Evolutionary conservation across 495 filamentous ascomycete genomes (phyloP).

Genomic region (Cenococcum geophilum): DNA sequence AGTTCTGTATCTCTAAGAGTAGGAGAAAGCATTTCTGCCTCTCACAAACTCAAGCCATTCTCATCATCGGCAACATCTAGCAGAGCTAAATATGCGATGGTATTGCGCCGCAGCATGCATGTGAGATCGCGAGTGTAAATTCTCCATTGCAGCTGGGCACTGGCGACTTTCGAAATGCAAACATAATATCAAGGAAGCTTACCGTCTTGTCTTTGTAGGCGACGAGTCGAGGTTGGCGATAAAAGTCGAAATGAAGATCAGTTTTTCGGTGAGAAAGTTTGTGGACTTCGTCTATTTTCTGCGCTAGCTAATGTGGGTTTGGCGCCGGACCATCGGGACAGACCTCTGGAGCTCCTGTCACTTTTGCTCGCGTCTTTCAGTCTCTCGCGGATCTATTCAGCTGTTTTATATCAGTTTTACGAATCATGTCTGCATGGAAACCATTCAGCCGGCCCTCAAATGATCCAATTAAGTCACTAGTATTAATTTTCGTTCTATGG

Average conservation of each 20-base stretch:
- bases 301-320: neutral
- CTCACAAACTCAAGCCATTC: constrained; percentile 72
- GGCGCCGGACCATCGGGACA: neutral
- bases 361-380: neutral
- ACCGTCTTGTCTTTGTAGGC: constrained; percentile 5
- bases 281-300: neutral
- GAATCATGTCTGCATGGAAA: neutral
- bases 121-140: neutral
- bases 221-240: constrained; percentile 4
- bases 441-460: constrained; percentile 1
- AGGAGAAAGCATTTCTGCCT: constrained; percentile 51
- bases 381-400: neutral
- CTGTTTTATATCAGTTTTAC: neutral
- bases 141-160: no score
- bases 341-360: neutral
- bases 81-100: constrained; percentile 29
- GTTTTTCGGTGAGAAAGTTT: neutral
- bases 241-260: neutral
- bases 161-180: neutral
- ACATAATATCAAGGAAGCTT: constrained; percentile 7
- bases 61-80: constrained; percentile 59
- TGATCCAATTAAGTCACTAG: constrained; percentile 14
- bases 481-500: constrained; percentile 46
- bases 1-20: constrained; percentile 71
- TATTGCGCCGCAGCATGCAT: constrained; percentile 4